Evolutionary conservation across 2,329 filamentous ascomycete species (phyloP), one percentile per base, ranked within the genome.

Genomic region (Cladosporium colombiae): DNA sequence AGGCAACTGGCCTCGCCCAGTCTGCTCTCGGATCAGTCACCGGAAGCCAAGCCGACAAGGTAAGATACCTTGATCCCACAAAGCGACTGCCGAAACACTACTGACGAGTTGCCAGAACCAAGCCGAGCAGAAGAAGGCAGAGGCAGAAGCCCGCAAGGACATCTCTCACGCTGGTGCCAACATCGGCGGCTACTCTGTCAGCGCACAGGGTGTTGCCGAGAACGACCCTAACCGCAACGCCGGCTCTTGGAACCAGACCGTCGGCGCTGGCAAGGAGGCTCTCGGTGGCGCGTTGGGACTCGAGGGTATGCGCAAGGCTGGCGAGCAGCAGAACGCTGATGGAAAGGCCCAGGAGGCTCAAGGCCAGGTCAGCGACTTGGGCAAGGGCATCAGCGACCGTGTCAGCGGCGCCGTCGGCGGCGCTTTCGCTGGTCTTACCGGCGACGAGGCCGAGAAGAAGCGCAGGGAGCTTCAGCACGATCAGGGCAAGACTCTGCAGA

Each of bases 201-300:
- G 89, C 13, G 82, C 88, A 60, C 86, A 87, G 0, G 92, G 92
- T 57, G 89, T 88, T 40, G 82, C 91, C 58, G 85, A 89, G 68
- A 92, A 97, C 78, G 83, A 91, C 78, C 82, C 88, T 13, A 83
- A 94, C 77, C 91, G 93, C 70, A 81, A 84, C 25, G 77, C 86
- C 21, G 93, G 94, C 52, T 84, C 85, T 21, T 96, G 90, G 88
- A 92, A 97, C 82, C 93, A 97, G 81, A 96, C 92, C 5, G 75
- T 93, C n/a, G 94, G 93, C 62, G 86, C 90, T 0, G 89, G 89
- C 52, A 97, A 97, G 83, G 92, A 97, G 77, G 82, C 88, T 5
- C 69, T 95, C 0, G 94, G 94, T 66, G 88, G 89, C 21, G 72
- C 94, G 5, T 70, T 94, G 29, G 94, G 93, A 67, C 88, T 86